phyloP scores from a whole-genome alignment of 163 green algal species.

The Scenedesmus sp. region DNA sequence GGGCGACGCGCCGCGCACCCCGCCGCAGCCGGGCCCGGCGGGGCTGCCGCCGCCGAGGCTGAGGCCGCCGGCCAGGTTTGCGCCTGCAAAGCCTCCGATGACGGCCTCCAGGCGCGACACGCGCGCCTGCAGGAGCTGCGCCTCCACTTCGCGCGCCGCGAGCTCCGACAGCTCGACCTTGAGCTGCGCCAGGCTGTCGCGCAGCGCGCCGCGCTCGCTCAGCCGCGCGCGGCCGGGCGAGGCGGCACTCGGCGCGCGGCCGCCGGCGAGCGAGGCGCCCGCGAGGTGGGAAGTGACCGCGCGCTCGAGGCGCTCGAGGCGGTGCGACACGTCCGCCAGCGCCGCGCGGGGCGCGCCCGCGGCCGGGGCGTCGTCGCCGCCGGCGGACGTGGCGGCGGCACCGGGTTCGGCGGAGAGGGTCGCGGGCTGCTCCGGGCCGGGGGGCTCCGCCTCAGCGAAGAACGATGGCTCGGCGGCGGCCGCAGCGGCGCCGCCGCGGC shows the following conservation, averaged over 20 bases:
- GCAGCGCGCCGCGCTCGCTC: conserved; percentile 21
- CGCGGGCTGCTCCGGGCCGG: too few species aligned
- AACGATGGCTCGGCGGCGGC: too few species aligned
- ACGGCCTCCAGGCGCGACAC: conserved; percentile 21
- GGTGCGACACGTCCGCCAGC: conserved; percentile 10
- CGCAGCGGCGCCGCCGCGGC: too few species aligned
- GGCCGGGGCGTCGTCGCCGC: too few species aligned
- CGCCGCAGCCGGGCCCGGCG: neutral
- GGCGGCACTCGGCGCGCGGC: too few species aligned
- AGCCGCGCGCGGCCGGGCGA: neutral
- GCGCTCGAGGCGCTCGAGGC: conserved; percentile 29
- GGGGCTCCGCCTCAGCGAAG: too few species aligned
- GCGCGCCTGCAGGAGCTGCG: conserved; percentile 31
- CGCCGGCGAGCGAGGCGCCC: neutral
- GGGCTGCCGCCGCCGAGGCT: conserved; percentile 19
- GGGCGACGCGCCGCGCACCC: neutral
- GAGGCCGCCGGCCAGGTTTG: neutral
- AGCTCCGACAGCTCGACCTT: conserved; percentile 33
- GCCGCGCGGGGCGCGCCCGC: neutral
- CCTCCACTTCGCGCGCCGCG: conserved; percentile 33
- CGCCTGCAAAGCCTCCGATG: neutral
- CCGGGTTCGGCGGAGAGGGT: too few species aligned
- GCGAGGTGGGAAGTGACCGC: conserved; percentile 27
- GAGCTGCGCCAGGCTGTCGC: conserved; percentile 7
- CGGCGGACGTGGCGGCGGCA: too few species aligned